These are phyloP conservation scores for Boeremia exigua DNA, from an alignment of 2,329 filamentous ascomycete genomes.

Conservation along the genomic window DNA sequence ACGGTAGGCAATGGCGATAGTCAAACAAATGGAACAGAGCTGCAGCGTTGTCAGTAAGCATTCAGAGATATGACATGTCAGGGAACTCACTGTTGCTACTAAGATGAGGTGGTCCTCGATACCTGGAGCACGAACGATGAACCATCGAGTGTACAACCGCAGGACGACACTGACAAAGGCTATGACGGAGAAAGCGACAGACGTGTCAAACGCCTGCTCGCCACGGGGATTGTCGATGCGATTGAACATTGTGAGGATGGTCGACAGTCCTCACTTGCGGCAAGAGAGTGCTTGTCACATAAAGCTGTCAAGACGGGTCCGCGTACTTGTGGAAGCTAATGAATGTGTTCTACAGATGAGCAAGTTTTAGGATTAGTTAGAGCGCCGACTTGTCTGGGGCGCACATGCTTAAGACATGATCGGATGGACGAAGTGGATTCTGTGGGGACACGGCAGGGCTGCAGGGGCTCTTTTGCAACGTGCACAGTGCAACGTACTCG, in stretches of 20 bases:
- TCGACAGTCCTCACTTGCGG: conserved; percentile 1
- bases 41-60: conserved; percentile 12
- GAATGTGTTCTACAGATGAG: background rate
- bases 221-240: conserved; percentile 34
- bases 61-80: background rate
- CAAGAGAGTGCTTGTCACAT: conserved; percentile 1
- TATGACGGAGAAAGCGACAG: conserved; percentile 35
- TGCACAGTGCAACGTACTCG: conserved; percentile 15
- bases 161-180: conserved; percentile 31
- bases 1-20: conserved; percentile 39
- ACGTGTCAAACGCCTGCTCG: conserved; percentile 28
- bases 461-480: conserved; percentile 16
- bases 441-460: conserved; percentile 12
- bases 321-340: background rate
- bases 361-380: background rate
- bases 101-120: conserved; percentile 39
- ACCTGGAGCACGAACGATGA: conserved; percentile 34
- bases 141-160: conserved; percentile 40
- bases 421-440: conserved; percentile 4
- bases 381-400: conserved; percentile 5
- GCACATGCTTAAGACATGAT: conserved; percentile 8
- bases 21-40: conserved; percentile 38
- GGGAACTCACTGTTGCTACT: conserved; percentile 31
- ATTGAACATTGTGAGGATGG: background rate
- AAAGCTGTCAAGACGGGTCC: background rate